A percentile compares a stretch with the other conserved stretches of the same genome.
Evolutionary conservation across 2,329 filamentous ascomycete species (phyloP).

Genomic region (Aspergillus pseudonomiae): DNA sequence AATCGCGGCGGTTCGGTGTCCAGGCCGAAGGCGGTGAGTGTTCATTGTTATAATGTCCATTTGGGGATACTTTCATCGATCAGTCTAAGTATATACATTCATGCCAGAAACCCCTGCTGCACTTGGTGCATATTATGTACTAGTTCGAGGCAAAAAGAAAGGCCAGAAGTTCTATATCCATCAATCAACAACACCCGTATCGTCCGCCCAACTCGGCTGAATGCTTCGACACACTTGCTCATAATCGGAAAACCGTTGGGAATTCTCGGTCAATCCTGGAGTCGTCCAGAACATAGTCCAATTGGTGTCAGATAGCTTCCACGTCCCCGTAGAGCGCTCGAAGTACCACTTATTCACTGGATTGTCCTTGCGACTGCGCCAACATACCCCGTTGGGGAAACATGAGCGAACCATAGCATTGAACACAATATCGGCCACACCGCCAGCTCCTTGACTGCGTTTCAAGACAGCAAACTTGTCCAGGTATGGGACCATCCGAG

Average conservation of each 20-base stretch:
- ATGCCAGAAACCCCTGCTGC: neutral
- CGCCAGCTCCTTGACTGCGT: slow-evolving; percentile 83
- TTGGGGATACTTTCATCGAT: neutral
- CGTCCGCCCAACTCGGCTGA: slow-evolving; percentile 52
- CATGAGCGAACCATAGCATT: slow-evolving; percentile 91
- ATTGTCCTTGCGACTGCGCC: slow-evolving; percentile 86
- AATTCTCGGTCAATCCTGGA: slow-evolving; percentile 59
- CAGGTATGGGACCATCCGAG: slow-evolving; percentile 82
- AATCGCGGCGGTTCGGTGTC: neutral
- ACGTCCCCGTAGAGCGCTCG: slow-evolving; percentile 80
- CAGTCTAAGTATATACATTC: neutral
- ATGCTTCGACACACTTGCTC: slow-evolving; percentile 72
- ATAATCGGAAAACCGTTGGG: slow-evolving; percentile 66
- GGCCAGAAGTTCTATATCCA: neutral
- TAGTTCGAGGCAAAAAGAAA: neutral
- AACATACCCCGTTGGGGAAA: slow-evolving; percentile 87
- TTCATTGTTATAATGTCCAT: neutral
- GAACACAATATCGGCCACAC: slow-evolving; percentile 94
- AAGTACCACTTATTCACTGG: slow-evolving; percentile 99
- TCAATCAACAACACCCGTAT: slow-evolving; percentile 58
- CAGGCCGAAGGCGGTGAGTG: neutral
- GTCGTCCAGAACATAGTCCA: slow-evolving; percentile 99
- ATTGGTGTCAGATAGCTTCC: slow-evolving; percentile 77
- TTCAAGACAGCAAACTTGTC: slow-evolving; percentile 97
- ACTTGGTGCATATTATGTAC: neutral